These are phyloP conservation scores for Colletotrichum sp. DNA, from an alignment of 2,329 filamentous ascomycete genomes.

Conservation along the genomic window DNA sequence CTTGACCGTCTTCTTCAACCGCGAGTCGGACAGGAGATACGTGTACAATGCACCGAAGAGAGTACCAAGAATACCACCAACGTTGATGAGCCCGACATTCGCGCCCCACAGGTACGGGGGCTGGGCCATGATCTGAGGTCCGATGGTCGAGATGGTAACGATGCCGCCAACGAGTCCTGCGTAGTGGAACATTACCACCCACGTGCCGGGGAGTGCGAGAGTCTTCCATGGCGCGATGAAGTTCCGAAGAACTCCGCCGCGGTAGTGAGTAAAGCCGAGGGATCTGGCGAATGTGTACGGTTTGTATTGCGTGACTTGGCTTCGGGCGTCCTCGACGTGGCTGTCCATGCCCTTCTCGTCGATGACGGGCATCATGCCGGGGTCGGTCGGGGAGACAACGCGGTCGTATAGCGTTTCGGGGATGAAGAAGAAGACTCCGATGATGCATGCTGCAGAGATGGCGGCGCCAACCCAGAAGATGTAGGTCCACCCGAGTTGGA, in stretches of 20 bases:
- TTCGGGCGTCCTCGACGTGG: not conserved
- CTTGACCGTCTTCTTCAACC: conserved; percentile 25
- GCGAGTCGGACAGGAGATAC: conserved; percentile 26
- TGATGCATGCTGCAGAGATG: conserved; percentile 28
- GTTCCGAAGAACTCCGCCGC: conserved; percentile 22
- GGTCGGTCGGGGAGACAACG: not conserved
- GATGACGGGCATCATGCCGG: not conserved
- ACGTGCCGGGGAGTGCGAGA: conserved; percentile 34
- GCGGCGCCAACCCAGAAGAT: conserved; percentile 36
- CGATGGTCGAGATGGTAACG: conserved; percentile 38
- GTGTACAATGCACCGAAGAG: conserved; percentile 32
- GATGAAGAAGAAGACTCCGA: conserved; percentile 33
- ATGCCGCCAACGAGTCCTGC: conserved; percentile 39
- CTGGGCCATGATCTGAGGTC: conserved; percentile 30
- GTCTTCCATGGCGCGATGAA: conserved; percentile 33
- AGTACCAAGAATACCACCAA: conserved; percentile 36
- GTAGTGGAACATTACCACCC: conserved; percentile 42
- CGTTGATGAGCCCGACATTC: conserved; percentile 37
- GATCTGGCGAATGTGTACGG: conserved; percentile 13
- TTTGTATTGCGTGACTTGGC: not conserved
- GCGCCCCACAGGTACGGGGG: conserved; percentile 39
- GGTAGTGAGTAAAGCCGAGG: conserved; percentile 25
- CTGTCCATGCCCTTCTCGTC: conserved; percentile 3
- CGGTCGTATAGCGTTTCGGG: conserved; percentile 38
- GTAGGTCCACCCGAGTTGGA: conserved; percentile 33